Percentiles rank a stretch among this genome's conserved stretches.
Evolutionary conservation across 306 rosid genomes (phyloP).

Genomic region (Vigna mungo): DNA sequence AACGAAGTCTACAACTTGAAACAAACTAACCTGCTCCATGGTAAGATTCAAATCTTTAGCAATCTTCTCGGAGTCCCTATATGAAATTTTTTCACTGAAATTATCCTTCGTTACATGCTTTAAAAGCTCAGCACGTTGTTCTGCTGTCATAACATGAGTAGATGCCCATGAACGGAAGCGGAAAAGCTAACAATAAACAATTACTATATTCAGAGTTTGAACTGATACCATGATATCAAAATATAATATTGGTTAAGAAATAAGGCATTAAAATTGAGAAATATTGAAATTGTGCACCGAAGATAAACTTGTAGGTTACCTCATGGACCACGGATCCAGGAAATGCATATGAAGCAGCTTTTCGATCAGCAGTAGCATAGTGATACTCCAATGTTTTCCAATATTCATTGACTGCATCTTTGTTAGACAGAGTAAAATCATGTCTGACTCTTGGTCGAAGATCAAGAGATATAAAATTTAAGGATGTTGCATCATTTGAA

Average conservation of each 20-base stretch:
- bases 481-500: conserved; percentile 69
- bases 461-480: conserved; percentile 65
- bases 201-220: background rate
- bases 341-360: conserved; percentile 84
- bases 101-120: conserved; percentile 64
- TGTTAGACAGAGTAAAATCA: conserved; percentile 80
- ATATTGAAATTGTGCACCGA: conserved; percentile 16
- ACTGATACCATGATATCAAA: conserved; percentile 15
- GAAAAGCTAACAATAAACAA: conserved; percentile 61
- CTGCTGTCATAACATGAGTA: conserved; percentile 80
- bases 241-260: conserved; percentile 28
- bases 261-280: conserved; percentile 26
- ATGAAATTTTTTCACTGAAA: conserved; percentile 63
- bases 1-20: conserved; percentile 22
- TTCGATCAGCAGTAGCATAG: conserved; percentile 82
- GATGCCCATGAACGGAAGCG: conserved; percentile 87
- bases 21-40: conserved; percentile 75
- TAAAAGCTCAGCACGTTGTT: conserved; percentile 78
- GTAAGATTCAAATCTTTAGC: conserved; percentile 87
- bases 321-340: conserved; percentile 92
- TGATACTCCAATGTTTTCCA: conserved; percentile 91
- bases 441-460: conserved; percentile 97
- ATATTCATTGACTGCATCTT: conserved; percentile 86
- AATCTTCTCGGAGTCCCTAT: conserved; percentile 75
- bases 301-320: conserved; percentile 56